Evolutionary conservation across 441 rosid genomes (phyloP).

Genomic region (Omphalea diandra): DNA sequence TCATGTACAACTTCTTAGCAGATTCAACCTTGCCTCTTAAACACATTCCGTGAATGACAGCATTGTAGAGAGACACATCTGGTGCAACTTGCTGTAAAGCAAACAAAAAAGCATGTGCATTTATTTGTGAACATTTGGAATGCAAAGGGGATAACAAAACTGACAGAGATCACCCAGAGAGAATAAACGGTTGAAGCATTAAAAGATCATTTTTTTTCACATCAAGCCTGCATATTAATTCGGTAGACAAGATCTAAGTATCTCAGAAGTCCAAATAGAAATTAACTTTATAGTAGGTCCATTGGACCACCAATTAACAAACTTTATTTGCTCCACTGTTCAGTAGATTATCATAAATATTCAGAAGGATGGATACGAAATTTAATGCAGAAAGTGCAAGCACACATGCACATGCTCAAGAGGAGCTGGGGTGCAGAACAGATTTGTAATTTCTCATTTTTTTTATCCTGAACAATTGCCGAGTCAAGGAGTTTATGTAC

Average conservation of each 20-base stretch:
- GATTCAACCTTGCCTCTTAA: slow-evolving; percentile 52
- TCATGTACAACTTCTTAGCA: slow-evolving; percentile 57
- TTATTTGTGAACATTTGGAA: background rate
- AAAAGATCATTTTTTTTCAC: no score
- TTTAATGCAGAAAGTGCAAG: background rate
- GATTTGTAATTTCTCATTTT: background rate
- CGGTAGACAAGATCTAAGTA: background rate
- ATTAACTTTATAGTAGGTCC: background rate
- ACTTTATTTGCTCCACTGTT: background rate
- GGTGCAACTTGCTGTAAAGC: slow-evolving; percentile 48
- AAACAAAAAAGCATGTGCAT: slow-evolving; percentile 8
- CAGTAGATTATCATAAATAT: background rate
- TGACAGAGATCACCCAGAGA: background rate
- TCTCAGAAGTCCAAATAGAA: background rate
- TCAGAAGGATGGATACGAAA: background rate
- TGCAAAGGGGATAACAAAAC: background rate
- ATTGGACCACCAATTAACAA: background rate
- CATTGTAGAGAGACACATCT: slow-evolving; percentile 56
- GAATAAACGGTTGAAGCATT: background rate
- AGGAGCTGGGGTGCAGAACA: background rate
- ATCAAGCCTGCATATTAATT: no score
- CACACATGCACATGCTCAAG: background rate
- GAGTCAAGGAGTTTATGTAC: background rate
- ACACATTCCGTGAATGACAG: slow-evolving; percentile 73
- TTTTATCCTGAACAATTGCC: background rate